Evolutionary conservation across 73 alveolate species (phyloP), one percentile per base, ranked within the genome.

Genomic region (Blepharisma japonicum): DNA sequence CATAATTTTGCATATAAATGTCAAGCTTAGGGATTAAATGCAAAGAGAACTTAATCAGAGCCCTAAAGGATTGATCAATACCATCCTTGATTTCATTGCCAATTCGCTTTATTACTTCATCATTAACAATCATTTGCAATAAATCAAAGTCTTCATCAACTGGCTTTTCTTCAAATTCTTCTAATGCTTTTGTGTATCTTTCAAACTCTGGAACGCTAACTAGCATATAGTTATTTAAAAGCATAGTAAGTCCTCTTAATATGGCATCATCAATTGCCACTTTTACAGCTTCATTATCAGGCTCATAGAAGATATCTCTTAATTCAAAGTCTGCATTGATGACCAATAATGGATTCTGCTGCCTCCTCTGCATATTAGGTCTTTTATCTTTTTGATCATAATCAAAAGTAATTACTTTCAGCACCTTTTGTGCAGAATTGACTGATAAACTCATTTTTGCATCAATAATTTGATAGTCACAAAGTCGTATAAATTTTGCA

Each of bases 391-490:
- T 77, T n/a, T 27, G 14, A 18, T 81, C 56, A 46, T 56, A 79
- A 55, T 79, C 94, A 7, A 56, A 46, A 8, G 56, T 9, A 21
- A 86, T 83, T 6, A 71, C 72, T 42, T 81, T 79, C 47, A 67
- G 55, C 45, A 82, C 83, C 46, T 82, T 80, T 6, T 74, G 14
- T 6, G 78, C 80, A 5, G 83, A 56, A 61, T 83, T 54, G 46
- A 54, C 23, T 6, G 86, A 50, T 6, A 87, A 68, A 80, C 80
- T 87, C 14, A 94, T 86, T 77, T 96, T 96, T 6, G 98, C 89
- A 71, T 96, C 98, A 78, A 91, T 89, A 21, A 94, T 81, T 68
- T 94, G 71, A 81, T 87, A 94, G 81, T 96, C 99, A 55, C 94
- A 87, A 55, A 94, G 86, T 77, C 98, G 82, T 6, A 96, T 93